Base-by-base conservation (phyloP, 2,329 filamentous ascomycete genomes). In the Neopestalotiopsis clavispora region DNA sequence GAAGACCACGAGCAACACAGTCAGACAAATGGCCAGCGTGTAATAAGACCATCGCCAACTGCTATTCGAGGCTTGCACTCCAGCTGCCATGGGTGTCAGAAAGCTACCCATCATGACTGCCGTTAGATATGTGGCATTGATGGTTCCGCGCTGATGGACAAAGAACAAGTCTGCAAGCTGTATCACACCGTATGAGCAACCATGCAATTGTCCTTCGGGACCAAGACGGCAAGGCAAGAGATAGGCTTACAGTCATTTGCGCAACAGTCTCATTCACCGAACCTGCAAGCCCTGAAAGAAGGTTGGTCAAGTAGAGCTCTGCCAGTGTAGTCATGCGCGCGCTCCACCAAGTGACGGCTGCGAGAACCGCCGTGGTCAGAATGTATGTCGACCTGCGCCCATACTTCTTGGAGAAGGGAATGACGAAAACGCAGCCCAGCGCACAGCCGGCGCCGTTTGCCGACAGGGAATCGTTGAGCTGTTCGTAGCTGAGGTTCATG, bases 101-200 rank as follows among this genome's bases (percentile, higher is more conserved):
- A n/a, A 57, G 52, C 17, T 28, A n/a, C 52, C 52, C 23, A 57
- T 57, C 52, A 57, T 57, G n/a, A 57, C 52, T 28, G 23, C 23
- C 23, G 52, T 57, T 13, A 57, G 6, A 13, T 57, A 57, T 9
- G 23, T n/a, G n/a, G n/a, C 52, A 28, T 57, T 57, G 17, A n/a
- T 28, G 23, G 52, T 57, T 57, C 52, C 52, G 7, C 52, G 52
- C 23, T 57, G 52, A 12, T 57, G 52, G 14, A 57, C 52, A 28
- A 57, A 57, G 52, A 57, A 57, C 23, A 57, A n/a, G 23, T 57
- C 52, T n/a, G 52, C 52, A 28, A 57, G n/a, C 52, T 57, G 52
- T 28, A 57, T n/a, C n/a, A n/a, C 17, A 4, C 4, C 52, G 14
- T 7, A 57, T 57, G 4, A 57, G 17, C 13, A 57, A 7, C 17